Evolutionary conservation across 805 yeast genomes (phyloP).

Genomic region (Kurtzmaniella fragi): DNA sequence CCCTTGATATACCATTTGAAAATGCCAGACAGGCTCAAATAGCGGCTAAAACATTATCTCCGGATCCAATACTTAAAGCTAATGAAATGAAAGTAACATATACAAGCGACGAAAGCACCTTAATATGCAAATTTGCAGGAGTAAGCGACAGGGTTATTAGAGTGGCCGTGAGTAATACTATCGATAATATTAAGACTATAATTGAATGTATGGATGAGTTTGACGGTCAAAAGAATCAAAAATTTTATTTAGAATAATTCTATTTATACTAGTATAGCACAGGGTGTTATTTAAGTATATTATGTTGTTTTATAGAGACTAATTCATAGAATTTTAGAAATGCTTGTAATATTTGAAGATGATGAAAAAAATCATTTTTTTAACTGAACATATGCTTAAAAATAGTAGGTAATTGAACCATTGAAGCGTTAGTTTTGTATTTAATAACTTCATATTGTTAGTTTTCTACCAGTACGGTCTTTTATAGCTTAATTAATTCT

Average conservation of each 20-base stretch:
- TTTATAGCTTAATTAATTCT: no score
- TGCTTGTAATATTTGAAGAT: no score
- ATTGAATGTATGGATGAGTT: conserved; percentile 78
- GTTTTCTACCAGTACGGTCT: no score
- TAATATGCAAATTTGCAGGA: conserved; percentile 52
- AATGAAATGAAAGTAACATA: conserved; percentile 55
- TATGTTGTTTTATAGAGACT: background rate
- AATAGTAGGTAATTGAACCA: no score
- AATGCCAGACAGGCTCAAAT: conserved; percentile 54
- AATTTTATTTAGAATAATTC: background rate
- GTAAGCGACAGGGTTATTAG: conserved; percentile 70
- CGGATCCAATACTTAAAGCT: conserved; percentile 79
- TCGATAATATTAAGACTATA: conserved; percentile 72
- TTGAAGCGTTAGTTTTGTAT: no score
- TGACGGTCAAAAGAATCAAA: conserved; percentile 29
- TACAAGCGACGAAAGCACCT: conserved; percentile 22
- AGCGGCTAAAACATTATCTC: conserved; percentile 56
- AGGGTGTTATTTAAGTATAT: background rate
- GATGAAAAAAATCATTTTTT: no score
- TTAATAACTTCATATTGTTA: no score
- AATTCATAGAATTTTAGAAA: no score
- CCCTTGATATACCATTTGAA: conserved; percentile 61
- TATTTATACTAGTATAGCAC: background rate
- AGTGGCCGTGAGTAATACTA: conserved; percentile 76
- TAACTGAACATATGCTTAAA: no score